Evolutionary conservation across 2,329 filamentous ascomycete genomes (phyloP).

Genomic region (Hypoxylon sp.): DNA sequence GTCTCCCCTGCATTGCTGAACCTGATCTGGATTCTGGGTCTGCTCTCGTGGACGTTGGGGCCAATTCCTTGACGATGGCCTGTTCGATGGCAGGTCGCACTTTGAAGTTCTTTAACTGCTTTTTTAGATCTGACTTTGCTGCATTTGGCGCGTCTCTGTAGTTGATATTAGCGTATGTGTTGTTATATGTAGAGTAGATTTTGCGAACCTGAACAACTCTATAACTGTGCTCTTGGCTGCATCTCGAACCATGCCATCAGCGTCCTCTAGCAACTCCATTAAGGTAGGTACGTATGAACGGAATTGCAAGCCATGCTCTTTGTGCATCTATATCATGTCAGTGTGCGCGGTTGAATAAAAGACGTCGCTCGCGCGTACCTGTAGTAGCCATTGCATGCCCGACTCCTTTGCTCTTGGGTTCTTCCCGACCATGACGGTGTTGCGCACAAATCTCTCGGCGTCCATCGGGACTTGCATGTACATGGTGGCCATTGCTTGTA

Average conservation of each 20-base stretch:
- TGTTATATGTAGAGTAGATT: background rate
- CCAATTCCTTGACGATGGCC: slow-evolving; percentile 82
- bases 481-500: slow-evolving; percentile 82
- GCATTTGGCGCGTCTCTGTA: slow-evolving; percentile 80
- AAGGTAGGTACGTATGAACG: slow-evolving; percentile 84
- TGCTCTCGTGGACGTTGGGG: slow-evolving; percentile 62
- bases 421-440: slow-evolving; percentile 82
- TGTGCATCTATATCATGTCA: slow-evolving; percentile 77
- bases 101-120: slow-evolving; percentile 85
- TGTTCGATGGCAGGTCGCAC: slow-evolving; percentile 89
- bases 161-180: slow-evolving; percentile 34
- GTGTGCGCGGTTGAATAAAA: slow-evolving; percentile 39
- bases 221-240: slow-evolving; percentile 86
- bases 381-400: slow-evolving; percentile 86
- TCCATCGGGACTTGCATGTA: slow-evolving; percentile 79
- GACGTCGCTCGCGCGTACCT: slow-evolving; percentile 64
- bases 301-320: slow-evolving; percentile 84
- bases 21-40: slow-evolving; percentile 59
- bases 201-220: slow-evolving; percentile 81
- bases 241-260: slow-evolving; percentile 89
- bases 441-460: slow-evolving; percentile 84
- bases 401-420: slow-evolving; percentile 88
- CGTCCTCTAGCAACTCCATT: slow-evolving; percentile 90
- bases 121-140: slow-evolving; percentile 90
- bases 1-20: slow-evolving; percentile 57